Evolutionary conservation across 2,329 filamentous ascomycete genomes (phyloP).

Genomic region (Pseudogymnoascus sp.): DNA sequence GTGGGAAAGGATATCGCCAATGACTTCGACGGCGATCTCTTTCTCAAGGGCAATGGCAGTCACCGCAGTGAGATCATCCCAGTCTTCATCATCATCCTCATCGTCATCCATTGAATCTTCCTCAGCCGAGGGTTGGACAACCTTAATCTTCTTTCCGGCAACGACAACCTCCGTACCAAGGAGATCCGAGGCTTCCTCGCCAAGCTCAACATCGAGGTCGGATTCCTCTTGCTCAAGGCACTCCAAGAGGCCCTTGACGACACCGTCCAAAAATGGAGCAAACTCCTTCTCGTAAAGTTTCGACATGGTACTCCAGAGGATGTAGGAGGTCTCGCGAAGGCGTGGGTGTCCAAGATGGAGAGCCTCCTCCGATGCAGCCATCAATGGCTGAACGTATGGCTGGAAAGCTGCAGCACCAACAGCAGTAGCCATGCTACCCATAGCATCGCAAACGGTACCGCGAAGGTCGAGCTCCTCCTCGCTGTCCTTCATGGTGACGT

Average conservation of each 20-base stretch:
- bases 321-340: slow-evolving; percentile 92
- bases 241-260: slow-evolving; percentile 71
- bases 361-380: slow-evolving; percentile 87
- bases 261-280: slow-evolving; percentile 65
- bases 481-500: slow-evolving; percentile 75
- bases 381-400: slow-evolving; percentile 81
- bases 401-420: slow-evolving; percentile 82
- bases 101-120: slow-evolving; percentile 55
- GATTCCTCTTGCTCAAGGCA: slow-evolving; percentile 84
- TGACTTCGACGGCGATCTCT: slow-evolving; percentile 90
- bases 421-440: slow-evolving; percentile 85
- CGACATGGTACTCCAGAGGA: slow-evolving; percentile 88
- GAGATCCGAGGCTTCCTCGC: slow-evolving; percentile 64
- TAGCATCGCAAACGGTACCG: slow-evolving; percentile 81
- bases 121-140: slow-evolving; percentile 54
- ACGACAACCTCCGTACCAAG: slow-evolving; percentile 68
- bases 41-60: slow-evolving; percentile 91
- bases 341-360: slow-evolving; percentile 80
- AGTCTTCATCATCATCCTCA: slow-evolving; percentile 71
- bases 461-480: slow-evolving; percentile 86
- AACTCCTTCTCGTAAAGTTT: slow-evolving; percentile 88
- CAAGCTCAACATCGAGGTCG: slow-evolving; percentile 67
- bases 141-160: slow-evolving; percentile 77
- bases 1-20: slow-evolving; percentile 85
- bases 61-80: slow-evolving; percentile 74